Percentiles rank a stretch among this genome's conserved stretches.
Conservation (phyloP, 176 grass and related monocot genomes). For the Neostapfia colusana region DNA sequence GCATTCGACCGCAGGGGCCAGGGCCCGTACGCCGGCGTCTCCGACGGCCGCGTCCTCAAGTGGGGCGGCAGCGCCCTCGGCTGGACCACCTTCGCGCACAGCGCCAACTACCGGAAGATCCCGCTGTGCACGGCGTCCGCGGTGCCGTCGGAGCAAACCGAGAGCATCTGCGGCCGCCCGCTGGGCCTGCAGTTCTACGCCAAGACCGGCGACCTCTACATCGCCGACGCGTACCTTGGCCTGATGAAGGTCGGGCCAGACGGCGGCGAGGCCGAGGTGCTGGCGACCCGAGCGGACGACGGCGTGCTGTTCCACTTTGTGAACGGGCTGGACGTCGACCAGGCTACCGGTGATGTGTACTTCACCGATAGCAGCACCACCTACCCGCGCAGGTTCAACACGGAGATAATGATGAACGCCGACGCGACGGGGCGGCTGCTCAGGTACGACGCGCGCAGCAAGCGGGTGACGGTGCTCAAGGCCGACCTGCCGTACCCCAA, state of each 20-base stretch:
- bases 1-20: conserved; percentile 50
- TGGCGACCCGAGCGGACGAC: conserved; percentile 39
- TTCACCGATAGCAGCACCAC: conserved; percentile 44
- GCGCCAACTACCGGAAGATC: conserved; percentile 24
- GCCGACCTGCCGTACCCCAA: conserved; percentile 20
- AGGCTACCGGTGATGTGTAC: conserved; percentile 21
- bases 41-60: conserved; percentile 55
- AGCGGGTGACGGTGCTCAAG: conserved; percentile 8
- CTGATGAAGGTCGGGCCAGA: conserved; percentile 37
- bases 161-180: conserved; percentile 62
- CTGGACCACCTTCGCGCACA: conserved; percentile 56
- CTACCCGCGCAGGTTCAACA: conserved; percentile 1
- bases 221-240: conserved; percentile 62
- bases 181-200: conserved; percentile 56
- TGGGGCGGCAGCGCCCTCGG: conserved; percentile 40
- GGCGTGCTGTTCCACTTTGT: conserved; percentile 35
- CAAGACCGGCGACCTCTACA: conserved; percentile 57
- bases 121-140: conserved; percentile 17
- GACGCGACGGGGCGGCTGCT: conserved; percentile 18
- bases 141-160: conserved; percentile 12
- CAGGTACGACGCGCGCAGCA: not conserved
- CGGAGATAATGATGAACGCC: not conserved
- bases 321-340: conserved; percentile 41
- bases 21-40: conserved; percentile 67
- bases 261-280: conserved; percentile 42